These are phyloP conservation scores for Aspergillus tanneri DNA, from an alignment of 2,329 filamentous ascomycete genomes.

Conservation along the genomic window DNA sequence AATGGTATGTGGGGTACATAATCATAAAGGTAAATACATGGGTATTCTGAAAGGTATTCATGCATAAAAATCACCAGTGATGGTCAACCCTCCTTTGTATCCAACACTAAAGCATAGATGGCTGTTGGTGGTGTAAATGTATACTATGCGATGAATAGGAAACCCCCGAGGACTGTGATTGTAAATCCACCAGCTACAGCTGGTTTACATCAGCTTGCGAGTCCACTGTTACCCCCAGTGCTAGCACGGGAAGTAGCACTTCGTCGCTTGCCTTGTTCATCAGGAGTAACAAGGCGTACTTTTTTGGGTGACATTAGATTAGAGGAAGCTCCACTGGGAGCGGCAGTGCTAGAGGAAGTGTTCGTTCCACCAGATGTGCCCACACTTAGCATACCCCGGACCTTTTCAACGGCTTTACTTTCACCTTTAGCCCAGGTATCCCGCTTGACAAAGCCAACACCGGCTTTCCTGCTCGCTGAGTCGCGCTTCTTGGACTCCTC, in stretches of 20 bases:
- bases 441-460: conserved; percentile 41
- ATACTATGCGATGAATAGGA: not conserved
- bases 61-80: not conserved
- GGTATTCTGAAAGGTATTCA: conserved; percentile 2
- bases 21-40: conserved; percentile 5
- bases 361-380: conserved; percentile 26
- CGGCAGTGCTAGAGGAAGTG: conserved; percentile 22
- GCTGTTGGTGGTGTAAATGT: not conserved
- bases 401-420: conserved; percentile 48
- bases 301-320: conserved; percentile 45
- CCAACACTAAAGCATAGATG: not conserved
- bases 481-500: conserved; percentile 36
- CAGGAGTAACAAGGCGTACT: conserved; percentile 46
- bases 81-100: not conserved
- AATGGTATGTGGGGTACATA: not conserved
- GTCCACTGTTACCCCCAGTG: conserved; percentile 15
- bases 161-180: no score
- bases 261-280: conserved; percentile 39
- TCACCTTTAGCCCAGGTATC: conserved; percentile 47
- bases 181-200: no score
- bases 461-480: conserved; percentile 34
- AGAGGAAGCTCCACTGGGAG: conserved; percentile 28
- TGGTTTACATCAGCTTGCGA: conserved; percentile 6
- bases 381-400: conserved; percentile 44
- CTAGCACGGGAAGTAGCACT: conserved; percentile 23